Conservation (phyloP, 345 rosid species). For the Moricandia moricandioides region DNA sequence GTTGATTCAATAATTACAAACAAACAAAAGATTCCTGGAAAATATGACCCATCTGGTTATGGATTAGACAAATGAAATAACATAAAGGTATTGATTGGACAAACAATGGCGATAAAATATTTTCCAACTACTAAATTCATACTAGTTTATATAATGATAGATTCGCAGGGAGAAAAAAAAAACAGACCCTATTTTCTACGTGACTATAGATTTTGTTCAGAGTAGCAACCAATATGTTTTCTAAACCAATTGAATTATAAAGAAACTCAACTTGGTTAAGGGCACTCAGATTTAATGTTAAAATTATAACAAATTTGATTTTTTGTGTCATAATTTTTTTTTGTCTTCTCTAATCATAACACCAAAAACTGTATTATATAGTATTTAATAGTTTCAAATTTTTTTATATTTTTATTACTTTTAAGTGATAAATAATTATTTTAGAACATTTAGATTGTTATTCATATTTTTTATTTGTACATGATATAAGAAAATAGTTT, state of each 20-base stretch:
- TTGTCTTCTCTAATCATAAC: too few species aligned
- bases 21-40: slow-evolving; percentile 31
- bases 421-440: too few species aligned
- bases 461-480: too few species aligned
- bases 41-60: slow-evolving; percentile 28
- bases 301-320: too few species aligned
- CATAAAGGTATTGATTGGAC: slow-evolving; percentile 36
- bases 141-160: background rate
- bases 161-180: background rate
- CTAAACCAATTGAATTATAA: background rate
- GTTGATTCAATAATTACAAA: slow-evolving; percentile 29
- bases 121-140: background rate
- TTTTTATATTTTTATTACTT: too few species aligned
- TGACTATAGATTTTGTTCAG: background rate
- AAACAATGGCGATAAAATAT: background rate
- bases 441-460: too few species aligned
- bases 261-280: background rate
- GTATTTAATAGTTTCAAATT: too few species aligned
- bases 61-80: slow-evolving; percentile 39
- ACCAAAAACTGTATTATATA: too few species aligned
- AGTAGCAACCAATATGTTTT: background rate
- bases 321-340: too few species aligned
- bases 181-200: background rate
- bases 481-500: too few species aligned
- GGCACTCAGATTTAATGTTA: too few species aligned